Evolutionary conservation across 352 stramenopile genomes (phyloP).

Genomic region (Phytophthora palmivora): DNA sequence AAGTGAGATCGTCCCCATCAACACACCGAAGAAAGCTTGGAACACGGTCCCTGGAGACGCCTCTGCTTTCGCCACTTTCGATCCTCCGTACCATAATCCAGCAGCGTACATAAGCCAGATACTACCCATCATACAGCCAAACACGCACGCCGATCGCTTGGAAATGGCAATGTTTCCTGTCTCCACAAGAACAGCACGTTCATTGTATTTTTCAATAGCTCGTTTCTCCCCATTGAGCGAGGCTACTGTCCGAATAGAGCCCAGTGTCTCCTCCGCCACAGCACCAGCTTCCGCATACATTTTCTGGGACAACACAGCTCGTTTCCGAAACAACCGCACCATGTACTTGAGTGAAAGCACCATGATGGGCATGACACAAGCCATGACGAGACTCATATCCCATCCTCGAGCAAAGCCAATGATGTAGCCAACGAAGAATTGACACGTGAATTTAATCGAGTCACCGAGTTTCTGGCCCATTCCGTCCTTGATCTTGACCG

Average conservation of each 20-base stretch:
- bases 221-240: conserved; percentile 44
- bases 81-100: conserved; percentile 65
- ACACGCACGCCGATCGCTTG: conserved; percentile 21
- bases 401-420: conserved; percentile 49
- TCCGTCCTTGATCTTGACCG: conserved; percentile 58
- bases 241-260: conserved; percentile 45
- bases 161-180: conserved; percentile 20
- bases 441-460: conserved; percentile 39
- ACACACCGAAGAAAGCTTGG: conserved; percentile 56
- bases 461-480: conserved; percentile 58
- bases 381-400: conserved; percentile 53
- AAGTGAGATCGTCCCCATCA: conserved; percentile 54
- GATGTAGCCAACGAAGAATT: conserved; percentile 47
- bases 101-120: conserved; percentile 53
- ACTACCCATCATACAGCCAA: conserved; percentile 36
- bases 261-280: conserved; percentile 53
- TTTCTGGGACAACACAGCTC: conserved; percentile 14
- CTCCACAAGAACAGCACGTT: conserved; percentile 30
- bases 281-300: too few species aligned
- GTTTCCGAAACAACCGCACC: conserved; percentile 32
- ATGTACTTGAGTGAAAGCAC: conserved; percentile 40
- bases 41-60: conserved; percentile 50
- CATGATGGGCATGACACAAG: conserved; percentile 47
- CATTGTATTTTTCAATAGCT: conserved; percentile 43
- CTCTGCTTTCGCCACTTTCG: conserved; percentile 41